These are phyloP conservation scores for Pichia sp. DNA, from an alignment of 1,139 yeast species.

Conservation along the genomic window DNA sequence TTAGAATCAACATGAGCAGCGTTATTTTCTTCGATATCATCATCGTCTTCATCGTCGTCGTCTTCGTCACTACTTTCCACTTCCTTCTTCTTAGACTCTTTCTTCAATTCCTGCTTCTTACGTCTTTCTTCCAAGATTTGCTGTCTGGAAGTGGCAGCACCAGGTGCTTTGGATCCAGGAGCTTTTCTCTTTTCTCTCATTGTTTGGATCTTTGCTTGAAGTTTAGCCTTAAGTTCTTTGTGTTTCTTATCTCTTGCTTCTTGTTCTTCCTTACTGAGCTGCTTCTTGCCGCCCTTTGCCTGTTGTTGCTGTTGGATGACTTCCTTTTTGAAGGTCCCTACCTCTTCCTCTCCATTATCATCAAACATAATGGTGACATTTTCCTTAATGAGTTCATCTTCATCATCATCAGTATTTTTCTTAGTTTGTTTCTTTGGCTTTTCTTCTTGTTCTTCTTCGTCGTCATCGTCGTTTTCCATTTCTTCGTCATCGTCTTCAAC, in stretches of 20 bases:
- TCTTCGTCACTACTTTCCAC: conserved; percentile 33
- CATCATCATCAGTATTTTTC: conserved; percentile 17
- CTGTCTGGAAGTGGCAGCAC: conserved; percentile 81
- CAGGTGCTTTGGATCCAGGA: conserved; percentile 75
- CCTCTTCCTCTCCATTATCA: conserved; percentile 18
- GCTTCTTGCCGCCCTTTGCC: conserved; percentile 29
- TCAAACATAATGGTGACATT: conserved; percentile 51
- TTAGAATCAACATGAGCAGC: conserved; percentile 32
- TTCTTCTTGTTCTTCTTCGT: conserved; percentile 11
- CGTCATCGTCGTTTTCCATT: conserved; percentile 17
- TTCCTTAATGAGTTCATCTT: conserved; percentile 35
- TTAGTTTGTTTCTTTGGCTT: conserved; percentile 7
- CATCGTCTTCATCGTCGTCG: conserved; percentile 33
- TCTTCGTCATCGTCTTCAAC: conserved; percentile 19
- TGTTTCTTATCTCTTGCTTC: conserved; percentile 54
- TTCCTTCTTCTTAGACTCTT: conserved; percentile 40
- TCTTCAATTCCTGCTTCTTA: conserved; percentile 42
- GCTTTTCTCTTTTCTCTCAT: conserved; percentile 87
- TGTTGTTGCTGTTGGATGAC: conserved; percentile 23
- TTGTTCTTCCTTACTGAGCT: conserved; percentile 45
- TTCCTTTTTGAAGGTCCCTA: conserved; percentile 6
- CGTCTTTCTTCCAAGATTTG: conserved; percentile 64
- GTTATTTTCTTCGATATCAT: conserved; percentile 41
- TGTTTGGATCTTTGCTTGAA: conserved; percentile 67
- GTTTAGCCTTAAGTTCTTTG: conserved; percentile 52